Evolutionary conservation across 2,329 filamentous ascomycete genomes (phyloP), one percentile per base, ranked within the genome.

Genomic region (Nothophoma quercina): DNA sequence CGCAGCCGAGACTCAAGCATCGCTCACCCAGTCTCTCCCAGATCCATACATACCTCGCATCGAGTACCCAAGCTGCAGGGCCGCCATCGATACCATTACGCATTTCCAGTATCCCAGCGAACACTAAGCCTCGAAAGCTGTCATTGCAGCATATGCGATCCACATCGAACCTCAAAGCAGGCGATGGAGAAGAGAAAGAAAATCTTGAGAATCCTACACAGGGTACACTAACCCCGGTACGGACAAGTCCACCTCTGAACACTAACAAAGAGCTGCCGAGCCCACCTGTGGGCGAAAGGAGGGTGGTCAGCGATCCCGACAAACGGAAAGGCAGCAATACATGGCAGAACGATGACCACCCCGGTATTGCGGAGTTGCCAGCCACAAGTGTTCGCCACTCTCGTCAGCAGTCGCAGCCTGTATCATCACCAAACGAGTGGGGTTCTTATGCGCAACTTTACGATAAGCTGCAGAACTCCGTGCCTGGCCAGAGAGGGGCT

Each of bases 181-280:
- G 7, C 39, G 16, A 23, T 30, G 16, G 1, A 2, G 60, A 62
- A 4, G 64, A 62, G 30, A 65, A 62, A 12, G 63, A 63, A 15
- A 63, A 59, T 13, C 36, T 33, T 8, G 30, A 35, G 5, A 49
- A 25, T 15, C 26, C 36, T 15, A 29, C 50, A 9, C 52, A 51
- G 21, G 41, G 50, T 13, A 36, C 57, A 5, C 56, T 44, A 2
- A 60, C 56, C 13, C 55, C 59, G 1, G 23, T 38, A 4, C 38
- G 33, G 15, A 15, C 18, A 25, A 64, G 60, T 7, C 63, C 62
- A 7, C 65, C 63, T 2, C 48, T 73, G 1, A 56, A 50, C 38
- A 70, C 65, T 18, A 72, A 72, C 61, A 72, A 72, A 50, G 68
- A 68, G 25, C 56, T 73, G 0, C 68, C 65, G 16, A 65, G 56